Evolutionary conservation across 805 yeast species (phyloP), one percentile per base, ranked within the genome.

Genomic region (Crinitomyces ghanaensis): DNA sequence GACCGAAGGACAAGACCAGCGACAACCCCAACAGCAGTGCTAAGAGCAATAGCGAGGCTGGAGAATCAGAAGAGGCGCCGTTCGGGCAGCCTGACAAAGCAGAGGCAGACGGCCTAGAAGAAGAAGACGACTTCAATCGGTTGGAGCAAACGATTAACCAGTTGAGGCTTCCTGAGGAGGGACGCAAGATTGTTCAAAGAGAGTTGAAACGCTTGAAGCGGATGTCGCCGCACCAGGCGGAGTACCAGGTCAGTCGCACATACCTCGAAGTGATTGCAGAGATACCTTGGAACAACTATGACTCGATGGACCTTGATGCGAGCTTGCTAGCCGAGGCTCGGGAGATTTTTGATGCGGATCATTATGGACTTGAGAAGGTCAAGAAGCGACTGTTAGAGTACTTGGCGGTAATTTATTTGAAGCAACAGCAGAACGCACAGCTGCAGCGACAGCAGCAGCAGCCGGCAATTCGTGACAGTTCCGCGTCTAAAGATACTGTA

Each of bases 301-400:
- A 41, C 17, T 44, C 49, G 26, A 52, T 44, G 21, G 36, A 43
- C 19, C 37, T 57, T 12, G 45, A 43, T 30, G 30, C 31, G 2
- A 46, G 39, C 14, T 71, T 77, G 42, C 51, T 82, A 12, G 51
- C 48, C 1, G 53, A 50, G 9, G 83, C 88, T 0, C 63, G 67
- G 37, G 46, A 54, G n/a, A 67, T 67, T 32, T 62, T 82, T 17
- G 81, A 82, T 44, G 58, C 62, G n/a, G 93, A 82, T 47, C 93
- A 82, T 49, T 78, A 72, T 49, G 93, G 93, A 0, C 65, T 82
- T 46, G 68, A 70, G 27, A 69, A 70, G 39, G 88, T 79, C 29
- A 84, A 84, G 53, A 74, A 68, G 43, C 63, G 95, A 31, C 64
- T 84, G 24, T 51, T 84, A 15, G 93, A 84, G 52, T 82, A 83